A percentile compares a stretch with the other conserved stretches of the same genome.
phyloP scores from a whole-genome alignment of 23 red algal species.

The Gracilaria domingensis region DNA sequence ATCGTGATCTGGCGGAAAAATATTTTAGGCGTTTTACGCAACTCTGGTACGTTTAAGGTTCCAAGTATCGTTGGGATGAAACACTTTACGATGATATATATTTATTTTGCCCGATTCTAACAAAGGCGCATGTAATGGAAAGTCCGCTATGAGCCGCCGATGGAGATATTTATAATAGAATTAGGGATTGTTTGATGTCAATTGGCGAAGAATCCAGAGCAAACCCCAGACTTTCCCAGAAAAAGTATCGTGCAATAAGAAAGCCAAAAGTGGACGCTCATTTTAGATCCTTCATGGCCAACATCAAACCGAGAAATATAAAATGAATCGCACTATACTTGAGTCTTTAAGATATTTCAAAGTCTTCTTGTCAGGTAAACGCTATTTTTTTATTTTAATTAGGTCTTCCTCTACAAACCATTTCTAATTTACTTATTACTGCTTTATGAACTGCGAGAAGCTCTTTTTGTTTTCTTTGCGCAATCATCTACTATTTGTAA shows the following conservation, averaged over 20 bases:
- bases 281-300: not conserved
- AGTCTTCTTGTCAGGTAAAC: too few relatives aligned
- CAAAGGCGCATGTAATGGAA: conserved; percentile 24
- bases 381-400: too few relatives aligned
- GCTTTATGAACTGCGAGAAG: too few relatives aligned
- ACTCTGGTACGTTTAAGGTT: not conserved
- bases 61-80: conserved; percentile 22
- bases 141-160: conserved; percentile 11
- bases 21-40: not conserved
- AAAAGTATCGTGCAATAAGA: not conserved
- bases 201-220: not conserved
- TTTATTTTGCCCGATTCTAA: not conserved
- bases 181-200: not conserved
- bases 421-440: too few relatives aligned
- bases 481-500: too few relatives aligned
- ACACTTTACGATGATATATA: conserved; percentile 12
- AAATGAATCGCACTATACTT: not conserved
- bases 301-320: not conserved
- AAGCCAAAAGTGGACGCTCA: not conserved
- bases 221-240: not conserved
- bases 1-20: not conserved
- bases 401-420: too few relatives aligned
- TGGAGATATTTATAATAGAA: not conserved
- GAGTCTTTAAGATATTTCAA: too few relatives aligned
- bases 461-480: too few relatives aligned